phyloP scores from a whole-genome alignment of 2,329 filamentous ascomycete species.

The Leptographium lundbergii region DNA sequence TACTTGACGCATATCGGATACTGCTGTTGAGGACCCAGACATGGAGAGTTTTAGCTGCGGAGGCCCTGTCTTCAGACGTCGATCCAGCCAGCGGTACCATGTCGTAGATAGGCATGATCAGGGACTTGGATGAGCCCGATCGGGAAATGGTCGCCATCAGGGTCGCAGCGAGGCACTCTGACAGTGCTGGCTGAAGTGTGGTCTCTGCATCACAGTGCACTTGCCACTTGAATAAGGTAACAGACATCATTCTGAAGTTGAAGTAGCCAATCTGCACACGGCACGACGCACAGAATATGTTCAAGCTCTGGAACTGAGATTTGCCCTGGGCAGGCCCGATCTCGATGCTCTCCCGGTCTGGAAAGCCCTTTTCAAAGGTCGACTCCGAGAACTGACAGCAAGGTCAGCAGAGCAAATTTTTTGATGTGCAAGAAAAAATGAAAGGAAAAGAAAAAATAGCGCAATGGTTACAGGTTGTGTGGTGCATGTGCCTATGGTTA shows the following conservation, averaged over 20 bases:
- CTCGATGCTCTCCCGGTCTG: slow-evolving; percentile 15
- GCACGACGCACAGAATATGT: slow-evolving; percentile 34
- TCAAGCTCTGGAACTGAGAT: slow-evolving; percentile 17
- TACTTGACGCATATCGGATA: slow-evolving; percentile 36
- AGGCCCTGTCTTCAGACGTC: not conserved
- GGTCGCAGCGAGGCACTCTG: slow-evolving; percentile 39
- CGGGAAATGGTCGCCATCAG: slow-evolving; percentile 39
- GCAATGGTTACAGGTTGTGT: too few species aligned
- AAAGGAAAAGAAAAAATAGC: not conserved
- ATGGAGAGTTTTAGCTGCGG: slow-evolving; percentile 23
- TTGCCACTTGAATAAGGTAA: slow-evolving; percentile 46
- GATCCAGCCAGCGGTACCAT: not conserved
- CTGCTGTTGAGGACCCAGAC: slow-evolving; percentile 46
- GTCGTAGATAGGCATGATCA: slow-evolving; percentile 30
- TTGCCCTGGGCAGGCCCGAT: not conserved
- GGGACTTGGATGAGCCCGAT: slow-evolving; percentile 44
- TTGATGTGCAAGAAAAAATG: not conserved
- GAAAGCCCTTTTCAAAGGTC: slow-evolving; percentile 16
- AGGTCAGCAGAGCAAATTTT: not conserved
- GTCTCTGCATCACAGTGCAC: slow-evolving; percentile 22
- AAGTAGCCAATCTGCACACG: slow-evolving; percentile 32
- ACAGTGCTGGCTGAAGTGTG: slow-evolving; percentile 8
- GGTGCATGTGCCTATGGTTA: slow-evolving; percentile 29
- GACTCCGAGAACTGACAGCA: slow-evolving; percentile 27
- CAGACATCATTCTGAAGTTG: slow-evolving; percentile 29